Evolutionary conservation across 306 rosid genomes (phyloP).

Genomic region (Ammopiptanthus mongolicus): DNA sequence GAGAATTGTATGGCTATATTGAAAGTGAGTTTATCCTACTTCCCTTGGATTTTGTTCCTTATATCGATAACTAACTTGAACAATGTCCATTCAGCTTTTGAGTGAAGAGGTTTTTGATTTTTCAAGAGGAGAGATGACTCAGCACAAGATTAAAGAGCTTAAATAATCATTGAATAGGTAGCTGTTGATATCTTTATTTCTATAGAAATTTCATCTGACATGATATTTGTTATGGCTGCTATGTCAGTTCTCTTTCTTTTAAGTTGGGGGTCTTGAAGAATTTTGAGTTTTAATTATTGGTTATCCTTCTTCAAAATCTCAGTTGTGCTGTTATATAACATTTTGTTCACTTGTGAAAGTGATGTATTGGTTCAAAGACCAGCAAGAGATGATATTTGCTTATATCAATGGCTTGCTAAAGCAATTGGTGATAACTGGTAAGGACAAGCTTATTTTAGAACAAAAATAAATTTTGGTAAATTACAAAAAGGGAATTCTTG

Average conservation of each 20-base stretch:
- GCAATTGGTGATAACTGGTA: background rate
- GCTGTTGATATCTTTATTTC: slow-evolving; percentile 6
- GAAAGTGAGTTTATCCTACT: too few relatives aligned
- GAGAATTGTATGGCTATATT: too few relatives aligned
- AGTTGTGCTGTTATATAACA: too few relatives aligned
- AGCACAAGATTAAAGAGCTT: slow-evolving; percentile 49
- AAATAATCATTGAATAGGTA: slow-evolving; percentile 67
- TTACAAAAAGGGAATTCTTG: background rate
- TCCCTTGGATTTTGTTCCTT: too few relatives aligned
- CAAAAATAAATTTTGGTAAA: background rate
- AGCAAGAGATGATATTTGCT: background rate
- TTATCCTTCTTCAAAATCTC: too few relatives aligned
- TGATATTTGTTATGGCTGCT: background rate
- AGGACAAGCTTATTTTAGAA: background rate
- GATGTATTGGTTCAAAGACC: slow-evolving; percentile 1
- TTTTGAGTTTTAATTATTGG: too few relatives aligned
- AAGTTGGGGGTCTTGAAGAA: too few relatives aligned
- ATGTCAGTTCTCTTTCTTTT: too few relatives aligned
- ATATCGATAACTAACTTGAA: too few relatives aligned
- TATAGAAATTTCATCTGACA: background rate
- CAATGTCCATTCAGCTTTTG: too few relatives aligned
- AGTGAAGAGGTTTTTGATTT: slow-evolving; percentile 55
- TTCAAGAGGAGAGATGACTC: slow-evolving; percentile 55
- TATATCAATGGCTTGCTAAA: background rate
- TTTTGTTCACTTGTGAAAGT: background rate